Evolutionary conservation across 2,329 filamentous ascomycete genomes (phyloP).

Genomic region (Diaporthe velutina): DNA sequence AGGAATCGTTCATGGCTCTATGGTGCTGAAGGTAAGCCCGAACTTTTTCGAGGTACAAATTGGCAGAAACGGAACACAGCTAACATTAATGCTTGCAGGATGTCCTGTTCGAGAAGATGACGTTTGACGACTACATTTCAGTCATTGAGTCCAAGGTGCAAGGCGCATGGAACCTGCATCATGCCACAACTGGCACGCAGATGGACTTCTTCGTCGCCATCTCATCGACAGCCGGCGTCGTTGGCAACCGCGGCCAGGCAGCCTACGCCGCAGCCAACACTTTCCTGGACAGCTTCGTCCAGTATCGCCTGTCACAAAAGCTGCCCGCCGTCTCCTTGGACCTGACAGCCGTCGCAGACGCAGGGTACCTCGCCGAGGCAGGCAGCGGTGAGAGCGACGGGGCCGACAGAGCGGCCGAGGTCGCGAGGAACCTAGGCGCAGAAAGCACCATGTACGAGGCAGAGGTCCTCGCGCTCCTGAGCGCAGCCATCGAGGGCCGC

Average conservation of each 20-base stretch:
- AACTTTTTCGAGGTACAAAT: too few species aligned
- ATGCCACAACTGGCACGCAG: slow-evolving; percentile 53
- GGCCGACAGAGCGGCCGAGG: slow-evolving; percentile 60
- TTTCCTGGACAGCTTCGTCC: slow-evolving; percentile 56
- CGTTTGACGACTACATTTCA: slow-evolving; percentile 58
- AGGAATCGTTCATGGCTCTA: slow-evolving; percentile 51
- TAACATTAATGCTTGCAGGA: too few species aligned
- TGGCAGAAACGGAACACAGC: too few species aligned
- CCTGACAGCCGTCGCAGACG: slow-evolving; percentile 63
- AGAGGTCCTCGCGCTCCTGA: slow-evolving; percentile 55
- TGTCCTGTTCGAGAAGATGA: slow-evolving; percentile 67
- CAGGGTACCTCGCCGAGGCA: slow-evolving; percentile 63
- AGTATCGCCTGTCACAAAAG: slow-evolving; percentile 50
- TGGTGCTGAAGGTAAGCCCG: slow-evolving; percentile 50
- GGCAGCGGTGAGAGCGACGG: slow-evolving; percentile 57
- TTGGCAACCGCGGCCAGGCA: slow-evolving; percentile 65
- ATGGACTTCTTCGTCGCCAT: slow-evolving; percentile 67
- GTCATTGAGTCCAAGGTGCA: slow-evolving; percentile 47
- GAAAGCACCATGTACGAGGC: slow-evolving; percentile 61
- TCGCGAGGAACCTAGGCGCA: slow-evolving; percentile 56
- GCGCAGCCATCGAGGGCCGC: slow-evolving; percentile 43
- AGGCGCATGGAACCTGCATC: slow-evolving; percentile 64
- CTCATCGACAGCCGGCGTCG: slow-evolving; percentile 65
- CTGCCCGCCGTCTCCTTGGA: slow-evolving; percentile 60
- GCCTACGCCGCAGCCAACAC: slow-evolving; percentile 62